A percentile compares a stretch with the other conserved stretches of the same genome.
Evolutionary conservation across 176 grass and related monocot species (phyloP).

Genomic region (Thinopyrum elongatum): DNA sequence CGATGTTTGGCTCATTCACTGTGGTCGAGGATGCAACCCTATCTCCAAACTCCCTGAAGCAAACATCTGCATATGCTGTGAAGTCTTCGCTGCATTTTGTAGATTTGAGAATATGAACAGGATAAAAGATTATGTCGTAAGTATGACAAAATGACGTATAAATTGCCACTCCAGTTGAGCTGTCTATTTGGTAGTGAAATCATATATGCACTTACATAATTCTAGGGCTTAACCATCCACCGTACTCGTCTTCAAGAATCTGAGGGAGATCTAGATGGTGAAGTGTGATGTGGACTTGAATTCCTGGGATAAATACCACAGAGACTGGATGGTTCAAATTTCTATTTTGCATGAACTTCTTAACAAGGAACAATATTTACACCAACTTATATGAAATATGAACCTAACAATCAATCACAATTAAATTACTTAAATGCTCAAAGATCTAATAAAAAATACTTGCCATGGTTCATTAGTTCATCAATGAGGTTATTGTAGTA

Average conservation of each 20-base stretch:
- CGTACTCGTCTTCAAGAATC: slow-evolving; percentile 1
- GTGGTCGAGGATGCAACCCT: slow-evolving; percentile 60
- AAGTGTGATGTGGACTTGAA: slow-evolving; percentile 38
- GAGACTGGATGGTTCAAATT: background rate
- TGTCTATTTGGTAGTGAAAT: background rate
- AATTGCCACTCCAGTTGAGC: background rate
- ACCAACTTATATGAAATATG: background rate
- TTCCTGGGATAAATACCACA: slow-evolving; percentile 31
- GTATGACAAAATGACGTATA: no score
- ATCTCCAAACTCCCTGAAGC: slow-evolving; percentile 63
- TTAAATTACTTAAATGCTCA: background rate
- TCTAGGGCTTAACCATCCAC: no score
- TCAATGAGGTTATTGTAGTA: slow-evolving; percentile 66
- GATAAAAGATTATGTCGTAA: background rate
- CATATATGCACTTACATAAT: slow-evolving; percentile 28
- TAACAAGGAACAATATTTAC: background rate
- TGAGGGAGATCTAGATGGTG: slow-evolving; percentile 64
- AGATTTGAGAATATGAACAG: background rate
- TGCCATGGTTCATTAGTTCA: slow-evolving; percentile 42
- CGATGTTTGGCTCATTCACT: background rate
- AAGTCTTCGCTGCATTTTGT: slow-evolving; percentile 53
- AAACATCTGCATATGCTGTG: slow-evolving; percentile 52
- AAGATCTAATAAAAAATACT: background rate
- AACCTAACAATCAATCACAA: background rate
- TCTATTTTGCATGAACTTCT: background rate